Evolutionary conservation across 805 yeast species (phyloP).

Genomic region (Candida coleopterorum): DNA sequence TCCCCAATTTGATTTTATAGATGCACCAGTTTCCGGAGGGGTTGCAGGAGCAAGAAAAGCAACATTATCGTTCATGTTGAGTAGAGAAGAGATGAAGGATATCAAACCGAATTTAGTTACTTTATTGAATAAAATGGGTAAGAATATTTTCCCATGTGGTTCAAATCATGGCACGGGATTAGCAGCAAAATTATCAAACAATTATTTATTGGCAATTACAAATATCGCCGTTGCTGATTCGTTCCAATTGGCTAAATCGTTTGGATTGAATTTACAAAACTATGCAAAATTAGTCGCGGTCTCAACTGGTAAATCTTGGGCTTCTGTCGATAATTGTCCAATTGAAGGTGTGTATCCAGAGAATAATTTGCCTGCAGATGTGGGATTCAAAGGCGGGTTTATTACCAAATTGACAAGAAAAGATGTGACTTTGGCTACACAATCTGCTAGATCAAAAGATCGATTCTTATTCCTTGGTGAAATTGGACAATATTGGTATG

Average conservation of each 20-base stretch:
- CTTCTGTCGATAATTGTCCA: conserved; percentile 51
- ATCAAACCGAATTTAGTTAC: conserved; percentile 26
- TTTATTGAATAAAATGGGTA: conserved; percentile 42
- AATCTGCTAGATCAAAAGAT: conserved; percentile 28
- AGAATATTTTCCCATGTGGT: conserved; percentile 47
- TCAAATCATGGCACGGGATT: conserved; percentile 45
- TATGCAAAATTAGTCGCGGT: conserved; percentile 48
- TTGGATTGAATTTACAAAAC: conserved; percentile 42
- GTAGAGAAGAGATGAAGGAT: conserved; percentile 25
- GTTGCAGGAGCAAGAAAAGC: conserved; percentile 50
- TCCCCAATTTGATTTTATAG: conserved; percentile 42
- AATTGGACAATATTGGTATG: conserved; percentile 35
- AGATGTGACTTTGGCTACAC: conserved; percentile 40
- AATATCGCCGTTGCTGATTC: conserved; percentile 54
- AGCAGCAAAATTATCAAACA: conserved; percentile 52
- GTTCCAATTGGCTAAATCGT: conserved; percentile 46
- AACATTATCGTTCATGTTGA: conserved; percentile 50
- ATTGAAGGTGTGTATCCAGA: conserved; percentile 43
- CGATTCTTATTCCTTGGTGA: conserved; percentile 38
- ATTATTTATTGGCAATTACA: conserved; percentile 48
- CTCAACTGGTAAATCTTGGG: conserved; percentile 53
- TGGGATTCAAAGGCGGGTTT: conserved; percentile 45
- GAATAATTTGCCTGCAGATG: conserved; percentile 39
- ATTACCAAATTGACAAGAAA: conserved; percentile 42
- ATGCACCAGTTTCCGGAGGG: conserved; percentile 56